A percentile compares a stretch with the other conserved stretches of the same genome.
phyloP scores from a whole-genome alignment of 2,329 filamentous ascomycete genomes.

The Chaetomium olivaceum region DNA sequence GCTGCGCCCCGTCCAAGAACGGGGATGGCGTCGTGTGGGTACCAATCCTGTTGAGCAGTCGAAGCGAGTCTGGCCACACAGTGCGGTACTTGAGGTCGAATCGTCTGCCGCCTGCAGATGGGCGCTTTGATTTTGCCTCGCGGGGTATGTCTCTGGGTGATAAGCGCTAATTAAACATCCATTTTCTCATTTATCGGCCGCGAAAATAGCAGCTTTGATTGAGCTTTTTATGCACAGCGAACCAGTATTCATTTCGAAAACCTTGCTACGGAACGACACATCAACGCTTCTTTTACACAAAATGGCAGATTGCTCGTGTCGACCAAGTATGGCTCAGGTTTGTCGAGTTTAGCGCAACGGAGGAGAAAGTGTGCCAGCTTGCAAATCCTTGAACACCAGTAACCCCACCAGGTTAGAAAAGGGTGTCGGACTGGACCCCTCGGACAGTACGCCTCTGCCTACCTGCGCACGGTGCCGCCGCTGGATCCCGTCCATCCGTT shows the following conservation, averaged over 20 bases:
- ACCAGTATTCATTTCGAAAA: not conserved
- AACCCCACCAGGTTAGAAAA: constrained; percentile 1
- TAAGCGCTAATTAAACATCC: constrained; percentile 13
- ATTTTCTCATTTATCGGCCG: constrained; percentile 8
- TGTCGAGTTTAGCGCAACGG: not conserved
- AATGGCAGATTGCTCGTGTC: too few species aligned
- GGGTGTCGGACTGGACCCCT: not conserved
- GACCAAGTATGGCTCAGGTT: not conserved
- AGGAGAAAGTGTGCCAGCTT: not conserved
- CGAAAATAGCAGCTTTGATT: not conserved
- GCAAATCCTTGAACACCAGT: not conserved
- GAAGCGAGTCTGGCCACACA: constrained; percentile 12
- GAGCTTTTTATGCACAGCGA: not conserved
- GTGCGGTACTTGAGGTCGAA: constrained; percentile 9
- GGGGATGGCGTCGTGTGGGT: not conserved
- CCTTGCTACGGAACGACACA: not conserved
- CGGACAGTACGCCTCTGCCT: not conserved
- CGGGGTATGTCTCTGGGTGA: constrained; percentile 1
- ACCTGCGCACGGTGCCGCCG: constrained; percentile 1
- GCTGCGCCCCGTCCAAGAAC: constrained; percentile 6
- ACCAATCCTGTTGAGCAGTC: not conserved
- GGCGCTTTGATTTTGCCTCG: constrained; percentile 6
- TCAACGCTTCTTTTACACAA: not conserved
- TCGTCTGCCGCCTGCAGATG: not conserved
- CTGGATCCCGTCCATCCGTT: constrained; percentile 1